These are phyloP conservation scores for Ceratobasidium sp. DNA, from an alignment of 1,284 basidiomycete species.

Conservation along the genomic window DNA sequence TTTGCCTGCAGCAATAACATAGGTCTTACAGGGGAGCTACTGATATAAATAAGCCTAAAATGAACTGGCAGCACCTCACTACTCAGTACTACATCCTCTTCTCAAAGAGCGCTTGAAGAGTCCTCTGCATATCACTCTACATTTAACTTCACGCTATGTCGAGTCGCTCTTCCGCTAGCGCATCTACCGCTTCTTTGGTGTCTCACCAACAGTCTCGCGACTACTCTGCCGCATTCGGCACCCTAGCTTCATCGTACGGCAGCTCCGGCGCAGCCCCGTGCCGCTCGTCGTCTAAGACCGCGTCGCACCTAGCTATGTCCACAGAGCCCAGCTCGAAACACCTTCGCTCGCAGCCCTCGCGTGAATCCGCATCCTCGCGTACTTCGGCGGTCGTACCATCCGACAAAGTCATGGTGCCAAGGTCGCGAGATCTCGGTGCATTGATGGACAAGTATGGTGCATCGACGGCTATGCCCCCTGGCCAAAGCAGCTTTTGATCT, in stretches of 20 bases:
- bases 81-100: too few relatives aligned
- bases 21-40: too few relatives aligned
- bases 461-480: too few relatives aligned
- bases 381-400: background rate
- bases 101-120: too few relatives aligned
- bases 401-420: too few relatives aligned
- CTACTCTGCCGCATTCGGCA: conserved; percentile 41
- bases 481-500: too few relatives aligned
- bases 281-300: conserved; percentile 36
- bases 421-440: too few relatives aligned
- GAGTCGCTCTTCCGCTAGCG: conserved; percentile 20
- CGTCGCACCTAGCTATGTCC: conserved; percentile 21
- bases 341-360: conserved; percentile 6
- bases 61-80: too few relatives aligned
- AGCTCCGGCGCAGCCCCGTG: conserved; percentile 34
- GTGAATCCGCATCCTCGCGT: background rate
- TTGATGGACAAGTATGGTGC: conserved; percentile 11
- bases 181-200: conserved; percentile 23
- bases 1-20: too few relatives aligned
- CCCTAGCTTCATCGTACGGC: conserved; percentile 40
- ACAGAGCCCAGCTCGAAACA: conserved; percentile 5
- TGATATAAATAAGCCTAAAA: too few relatives aligned
- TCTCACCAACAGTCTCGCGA: conserved; percentile 32
- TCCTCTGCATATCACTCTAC: background rate
- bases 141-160: conserved; percentile 14